Evolutionary conservation across 2,329 filamentous ascomycete species (phyloP), one percentile per base, ranked within the genome.

Genomic region (Hypoxylon sp.): DNA sequence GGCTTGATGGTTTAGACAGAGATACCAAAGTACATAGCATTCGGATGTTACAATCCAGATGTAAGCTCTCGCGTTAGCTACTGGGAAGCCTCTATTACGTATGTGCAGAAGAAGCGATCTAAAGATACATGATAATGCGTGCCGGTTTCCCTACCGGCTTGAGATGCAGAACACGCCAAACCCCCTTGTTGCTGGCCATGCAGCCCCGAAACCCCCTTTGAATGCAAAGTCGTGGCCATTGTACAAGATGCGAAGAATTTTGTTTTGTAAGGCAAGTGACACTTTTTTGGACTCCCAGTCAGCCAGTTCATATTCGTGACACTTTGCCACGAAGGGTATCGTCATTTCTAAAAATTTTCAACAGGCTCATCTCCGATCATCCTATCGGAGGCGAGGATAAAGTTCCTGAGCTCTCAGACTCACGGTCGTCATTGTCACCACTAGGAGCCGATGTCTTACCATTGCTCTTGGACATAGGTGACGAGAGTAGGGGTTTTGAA

Each of bases 391-490:
- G 87, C 14, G 87, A 88, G 0, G 87, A 88, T 66, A 87, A 76
- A 0, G 85, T 85, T 17, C 84, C 87, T 0, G 86, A 88, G 44
- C 86, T 87, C 74, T 89, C 87, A 14, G 86, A 88, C 68, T 84
- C 84, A 46, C 79, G 83, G 51, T 88, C 86, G 17, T 82, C 81
- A 48, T 74, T 74, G 26, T 71, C 71, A 26, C 71, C 67, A 39
- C 42, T 69, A 2, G 60, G 69, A 52, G 62, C 67, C 5, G 69
- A 65, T 6, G 84, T 81, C 48, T 82, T 81, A 17, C 84, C 84
- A 67, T 82, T 84, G 74, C 85, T 87, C 22, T 84, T 84, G 26
- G 84, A 76, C n/a, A 78, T 80, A 3, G 85, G 82, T 8, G 85
- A 84, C 24, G 82, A 84, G 55, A 86, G 75, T 9, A 80, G 78